phyloP scores from a whole-genome alignment of 306 rosid genomes.

The Acacia confusa region DNA sequence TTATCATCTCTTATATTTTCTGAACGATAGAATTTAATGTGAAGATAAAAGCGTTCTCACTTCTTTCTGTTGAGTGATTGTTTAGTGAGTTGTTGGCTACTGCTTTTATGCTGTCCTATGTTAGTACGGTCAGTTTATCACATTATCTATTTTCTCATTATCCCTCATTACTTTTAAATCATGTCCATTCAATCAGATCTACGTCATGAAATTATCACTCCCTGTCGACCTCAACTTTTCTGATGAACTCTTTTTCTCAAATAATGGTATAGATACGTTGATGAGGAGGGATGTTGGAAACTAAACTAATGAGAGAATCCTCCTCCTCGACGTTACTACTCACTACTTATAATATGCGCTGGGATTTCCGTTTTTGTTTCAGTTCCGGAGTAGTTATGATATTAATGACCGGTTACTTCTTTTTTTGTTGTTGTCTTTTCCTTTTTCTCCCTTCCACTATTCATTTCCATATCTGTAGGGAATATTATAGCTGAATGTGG shows the following conservation, averaged over 20 bases:
- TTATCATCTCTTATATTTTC: background rate
- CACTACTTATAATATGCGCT: background rate
- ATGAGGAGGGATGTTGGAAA: no score
- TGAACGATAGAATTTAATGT: background rate
- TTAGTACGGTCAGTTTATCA: no score
- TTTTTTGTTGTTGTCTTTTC: background rate
- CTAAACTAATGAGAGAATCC: no score
- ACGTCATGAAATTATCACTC: no score
- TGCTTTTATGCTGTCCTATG: slow-evolving; percentile 7
- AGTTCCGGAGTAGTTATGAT: background rate
- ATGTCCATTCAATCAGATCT: no score
- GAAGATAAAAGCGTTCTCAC: background rate
- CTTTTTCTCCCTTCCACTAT: background rate
- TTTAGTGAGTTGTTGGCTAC: slow-evolving; percentile 13
- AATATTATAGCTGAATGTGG: background rate
- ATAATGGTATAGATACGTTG: no score
- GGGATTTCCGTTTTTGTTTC: slow-evolving; percentile 39
- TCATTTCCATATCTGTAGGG: background rate
- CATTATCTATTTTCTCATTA: no score
- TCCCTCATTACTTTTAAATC: no score
- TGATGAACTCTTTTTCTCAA: no score
- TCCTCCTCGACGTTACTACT: no score
- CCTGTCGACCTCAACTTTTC: no score
- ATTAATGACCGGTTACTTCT: background rate
- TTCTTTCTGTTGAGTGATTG: background rate